These are phyloP conservation scores for Ilyonectria sp. DNA, from an alignment of 2,329 filamentous ascomycete genomes.

Conservation along the genomic window DNA sequence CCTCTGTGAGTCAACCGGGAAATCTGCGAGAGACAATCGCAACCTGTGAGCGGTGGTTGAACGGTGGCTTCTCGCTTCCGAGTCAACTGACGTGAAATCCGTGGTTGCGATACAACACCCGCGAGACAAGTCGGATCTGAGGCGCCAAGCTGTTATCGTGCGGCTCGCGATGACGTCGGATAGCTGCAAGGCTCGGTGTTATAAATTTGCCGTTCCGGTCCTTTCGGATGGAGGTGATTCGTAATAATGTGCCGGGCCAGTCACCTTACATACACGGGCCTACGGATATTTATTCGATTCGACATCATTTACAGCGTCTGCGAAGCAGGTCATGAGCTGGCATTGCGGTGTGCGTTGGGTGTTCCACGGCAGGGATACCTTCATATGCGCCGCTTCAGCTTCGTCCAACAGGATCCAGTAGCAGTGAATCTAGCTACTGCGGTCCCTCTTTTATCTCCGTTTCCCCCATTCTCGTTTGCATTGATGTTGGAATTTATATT, in stretches of 20 bases:
- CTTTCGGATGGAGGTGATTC: not conserved
- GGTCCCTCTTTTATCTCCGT: conserved; percentile 18
- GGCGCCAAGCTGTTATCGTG: not conserved
- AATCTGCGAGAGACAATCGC: not conserved
- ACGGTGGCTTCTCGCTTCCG: not conserved
- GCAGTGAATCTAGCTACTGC: conserved; percentile 11
- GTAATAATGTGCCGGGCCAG: not conserved
- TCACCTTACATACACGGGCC: not conserved
- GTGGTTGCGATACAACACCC: not conserved
- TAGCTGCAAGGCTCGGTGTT: not conserved
- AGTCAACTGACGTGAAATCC: conserved; percentile 9
- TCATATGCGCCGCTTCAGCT: conserved; percentile 6
- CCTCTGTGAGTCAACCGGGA: conserved; percentile 21
- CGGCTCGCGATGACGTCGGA: conserved; percentile 15
- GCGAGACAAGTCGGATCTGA: conserved; percentile 1
- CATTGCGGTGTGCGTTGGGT: conserved; percentile 12
- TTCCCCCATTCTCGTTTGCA: conserved; percentile 3
- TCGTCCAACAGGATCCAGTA: conserved; percentile 20
- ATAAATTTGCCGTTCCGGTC: not conserved
- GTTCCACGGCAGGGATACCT: conserved; percentile 24
- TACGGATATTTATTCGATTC: not conserved
- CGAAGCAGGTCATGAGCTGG: conserved; percentile 10
- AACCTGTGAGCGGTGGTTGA: conserved; percentile 13
- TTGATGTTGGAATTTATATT: not conserved
- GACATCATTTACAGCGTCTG: not conserved